phyloP scores from a whole-genome alignment of 768 basidiomycete species.

The Ramaria sp. region DNA sequence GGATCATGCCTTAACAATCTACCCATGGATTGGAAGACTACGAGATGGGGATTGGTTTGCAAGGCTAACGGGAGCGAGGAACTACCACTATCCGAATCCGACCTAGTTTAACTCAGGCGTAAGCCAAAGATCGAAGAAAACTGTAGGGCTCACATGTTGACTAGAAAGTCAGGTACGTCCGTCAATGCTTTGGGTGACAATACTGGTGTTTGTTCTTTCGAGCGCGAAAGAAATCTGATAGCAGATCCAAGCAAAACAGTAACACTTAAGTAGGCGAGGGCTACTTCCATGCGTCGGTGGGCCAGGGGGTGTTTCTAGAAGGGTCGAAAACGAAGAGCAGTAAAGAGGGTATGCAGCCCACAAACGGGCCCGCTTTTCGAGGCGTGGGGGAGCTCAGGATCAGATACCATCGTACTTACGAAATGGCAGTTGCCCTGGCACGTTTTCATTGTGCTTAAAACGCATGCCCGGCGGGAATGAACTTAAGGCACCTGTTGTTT shows the following conservation, averaged over 20 bases:
- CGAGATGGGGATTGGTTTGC: conserved; percentile 7
- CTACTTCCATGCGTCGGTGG: conserved; percentile 3
- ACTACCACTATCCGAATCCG: conserved; percentile 1
- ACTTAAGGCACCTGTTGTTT: not conserved
- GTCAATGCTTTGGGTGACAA: not conserved
- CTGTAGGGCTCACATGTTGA: not conserved
- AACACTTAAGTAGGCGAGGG: conserved; percentile 4
- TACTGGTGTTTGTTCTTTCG: not conserved
- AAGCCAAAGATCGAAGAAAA: not conserved
- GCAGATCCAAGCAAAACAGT: not conserved
- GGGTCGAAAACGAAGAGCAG: not conserved
- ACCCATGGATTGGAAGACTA: conserved; percentile 8
- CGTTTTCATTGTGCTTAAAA: not conserved
- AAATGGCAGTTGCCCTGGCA: not conserved
- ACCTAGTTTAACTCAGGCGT: not conserved
- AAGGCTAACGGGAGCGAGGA: not conserved
- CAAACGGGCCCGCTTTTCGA: not conserved
- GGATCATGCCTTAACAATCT: conserved; percentile 9
- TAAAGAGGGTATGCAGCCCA: not conserved
- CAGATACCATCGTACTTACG: not conserved
- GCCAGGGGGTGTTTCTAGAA: not conserved
- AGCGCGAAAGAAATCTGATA: not conserved
- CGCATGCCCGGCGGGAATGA: not conserved
- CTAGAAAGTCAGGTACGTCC: not conserved
- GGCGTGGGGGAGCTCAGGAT: not conserved